Percentiles rank a stretch among this genome's conserved stretches.
Conservation (phyloP, 805 yeast genomes). For the Wickerhamomyces silvicola region DNA sequence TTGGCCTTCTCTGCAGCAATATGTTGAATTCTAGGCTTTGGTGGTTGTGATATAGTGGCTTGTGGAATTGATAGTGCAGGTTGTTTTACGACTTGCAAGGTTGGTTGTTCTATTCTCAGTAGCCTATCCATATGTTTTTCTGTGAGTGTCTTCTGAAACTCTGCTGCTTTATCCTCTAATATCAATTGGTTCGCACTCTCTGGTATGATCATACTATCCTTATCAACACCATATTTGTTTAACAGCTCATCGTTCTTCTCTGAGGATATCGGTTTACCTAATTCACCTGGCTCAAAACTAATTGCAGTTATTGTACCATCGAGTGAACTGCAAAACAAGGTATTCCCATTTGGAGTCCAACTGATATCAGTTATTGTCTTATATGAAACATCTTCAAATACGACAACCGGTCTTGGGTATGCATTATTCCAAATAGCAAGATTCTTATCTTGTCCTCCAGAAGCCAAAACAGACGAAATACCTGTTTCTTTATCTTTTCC, state of each 20-base stretch:
- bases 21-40: slow-evolving; percentile 20
- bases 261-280: slow-evolving; percentile 57
- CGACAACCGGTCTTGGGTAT: slow-evolving; percentile 68
- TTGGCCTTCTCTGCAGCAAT: slow-evolving; percentile 18
- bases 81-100: slow-evolving; percentile 4
- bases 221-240: slow-evolving; percentile 80
- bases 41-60: background rate
- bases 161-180: slow-evolving; percentile 59
- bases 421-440: slow-evolving; percentile 85
- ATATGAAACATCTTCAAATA: slow-evolving; percentile 66
- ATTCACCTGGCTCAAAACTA: slow-evolving; percentile 54
- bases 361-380: slow-evolving; percentile 83
- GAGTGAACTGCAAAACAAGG: slow-evolving; percentile 68
- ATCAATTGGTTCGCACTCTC: slow-evolving; percentile 76
- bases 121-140: slow-evolving; percentile 35
- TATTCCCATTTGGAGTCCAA: slow-evolving; percentile 80
- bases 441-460: slow-evolving; percentile 92
- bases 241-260: slow-evolving; percentile 64
- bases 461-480: slow-evolving; percentile 73
- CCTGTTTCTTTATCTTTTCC: slow-evolving; percentile 23
- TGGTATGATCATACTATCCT: slow-evolving; percentile 78
- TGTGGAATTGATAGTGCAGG: slow-evolving; percentile 7
- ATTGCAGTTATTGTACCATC: slow-evolving; percentile 78
- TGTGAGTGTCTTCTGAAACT: slow-evolving; percentile 24
- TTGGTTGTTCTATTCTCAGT: slow-evolving; percentile 26